Evolutionary conservation across 805 yeast genomes (phyloP).

Genomic region (Metschnikowia santaceciliae): DNA sequence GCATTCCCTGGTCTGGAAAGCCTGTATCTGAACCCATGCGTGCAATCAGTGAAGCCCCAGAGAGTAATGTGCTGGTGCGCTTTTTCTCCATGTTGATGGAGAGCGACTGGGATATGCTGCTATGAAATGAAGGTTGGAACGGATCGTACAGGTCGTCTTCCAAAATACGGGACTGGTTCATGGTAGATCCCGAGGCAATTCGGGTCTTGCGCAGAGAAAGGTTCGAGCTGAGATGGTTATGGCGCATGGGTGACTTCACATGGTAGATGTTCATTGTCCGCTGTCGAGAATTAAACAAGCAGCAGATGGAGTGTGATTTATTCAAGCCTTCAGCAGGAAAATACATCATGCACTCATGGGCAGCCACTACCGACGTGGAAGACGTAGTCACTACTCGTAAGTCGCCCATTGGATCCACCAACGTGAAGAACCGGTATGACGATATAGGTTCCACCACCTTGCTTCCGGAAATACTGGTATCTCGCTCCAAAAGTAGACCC

Average conservation of each 20-base stretch:
- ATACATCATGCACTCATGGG: constrained; percentile 51
- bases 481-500: constrained; percentile 64
- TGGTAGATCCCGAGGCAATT: constrained; percentile 33
- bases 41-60: constrained; percentile 43
- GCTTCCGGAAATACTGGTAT: constrained; percentile 14
- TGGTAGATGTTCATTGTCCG: constrained; percentile 51
- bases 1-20: constrained; percentile 23
- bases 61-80: constrained; percentile 38
- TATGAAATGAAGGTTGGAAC: constrained; percentile 1
- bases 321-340: constrained; percentile 46
- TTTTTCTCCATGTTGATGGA: constrained; percentile 42
- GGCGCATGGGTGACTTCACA: constrained; percentile 36
- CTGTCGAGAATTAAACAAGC: constrained; percentile 50
- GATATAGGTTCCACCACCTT: constrained; percentile 5
- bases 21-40: constrained; percentile 41
- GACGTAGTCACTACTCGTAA: constrained; percentile 69
- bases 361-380: constrained; percentile 60
- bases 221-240: constrained; percentile 2
- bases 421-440: constrained; percentile 50
- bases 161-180: constrained; percentile 39
- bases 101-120: constrained; percentile 11
- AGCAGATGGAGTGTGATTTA: constrained; percentile 44
- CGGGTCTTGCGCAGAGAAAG: constrained; percentile 19
- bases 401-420: constrained; percentile 72
- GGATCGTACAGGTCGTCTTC: constrained; percentile 34